Conservation (phyloP, 2,329 filamentous ascomycete genomes). For the Hawksworthiomyces lignivorus region DNA sequence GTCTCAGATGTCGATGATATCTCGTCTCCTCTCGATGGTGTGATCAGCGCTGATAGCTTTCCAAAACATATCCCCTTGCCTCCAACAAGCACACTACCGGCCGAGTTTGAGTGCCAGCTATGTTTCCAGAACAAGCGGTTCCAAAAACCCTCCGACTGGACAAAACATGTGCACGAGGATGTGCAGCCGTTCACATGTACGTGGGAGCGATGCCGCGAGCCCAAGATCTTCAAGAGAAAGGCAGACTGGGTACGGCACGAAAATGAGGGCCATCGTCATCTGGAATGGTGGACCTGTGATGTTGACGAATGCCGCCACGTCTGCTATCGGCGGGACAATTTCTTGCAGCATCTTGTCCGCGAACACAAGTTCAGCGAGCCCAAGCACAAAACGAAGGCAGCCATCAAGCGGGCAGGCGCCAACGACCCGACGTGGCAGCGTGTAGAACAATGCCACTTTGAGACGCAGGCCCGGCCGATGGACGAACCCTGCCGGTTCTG, state of each 20-base stretch:
- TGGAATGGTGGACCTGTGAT: conserved; percentile 87
- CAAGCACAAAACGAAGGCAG: conserved; percentile 69
- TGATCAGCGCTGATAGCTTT: conserved; percentile 66
- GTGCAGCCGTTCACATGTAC: conserved; percentile 91
- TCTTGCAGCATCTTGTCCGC: conserved; percentile 82
- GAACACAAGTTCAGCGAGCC: conserved; percentile 85
- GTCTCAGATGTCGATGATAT: conserved; percentile 56
- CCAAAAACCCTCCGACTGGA: conserved; percentile 91
- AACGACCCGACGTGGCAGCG: conserved; percentile 65
- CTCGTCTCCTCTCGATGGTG: conserved; percentile 54
- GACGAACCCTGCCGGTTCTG: conserved; percentile 86
- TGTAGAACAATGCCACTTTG: conserved; percentile 68
- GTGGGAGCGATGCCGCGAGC: conserved; percentile 72
- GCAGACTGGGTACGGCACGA: conserved; percentile 95
- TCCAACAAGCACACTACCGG: conserved; percentile 67
- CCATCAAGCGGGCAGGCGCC: conserved; percentile 50
- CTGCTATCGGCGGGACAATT: conserved; percentile 86
- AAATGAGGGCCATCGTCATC: conserved; percentile 80
- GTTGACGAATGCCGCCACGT: conserved; percentile 72
- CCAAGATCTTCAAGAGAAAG: conserved; percentile 90
- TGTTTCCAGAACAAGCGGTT: conserved; percentile 83
- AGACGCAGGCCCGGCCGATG: conserved; percentile 56
- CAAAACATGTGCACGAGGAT: conserved; percentile 91
- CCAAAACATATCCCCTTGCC: conserved; percentile 75
- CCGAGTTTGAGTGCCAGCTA: conserved; percentile 82